Evolutionary conservation across 176 grass and related monocot species (phyloP), one percentile per base, ranked within the genome.

Genomic region (Rhynchospora pubera): DNA sequence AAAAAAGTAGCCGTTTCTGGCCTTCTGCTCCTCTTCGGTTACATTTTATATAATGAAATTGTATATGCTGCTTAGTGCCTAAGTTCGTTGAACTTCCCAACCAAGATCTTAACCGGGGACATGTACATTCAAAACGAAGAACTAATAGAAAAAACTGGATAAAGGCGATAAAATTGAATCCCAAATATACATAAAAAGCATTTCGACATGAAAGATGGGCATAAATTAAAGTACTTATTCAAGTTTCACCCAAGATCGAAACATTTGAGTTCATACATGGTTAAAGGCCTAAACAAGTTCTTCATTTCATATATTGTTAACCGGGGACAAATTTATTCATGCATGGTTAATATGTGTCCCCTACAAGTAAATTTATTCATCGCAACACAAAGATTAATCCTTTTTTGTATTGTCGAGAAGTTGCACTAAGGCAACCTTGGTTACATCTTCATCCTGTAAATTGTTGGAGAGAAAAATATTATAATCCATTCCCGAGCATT

Each of bases 381-480:
- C 21, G 2, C 48, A 1, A 21, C 11, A 12, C 21, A 28, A 26
- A 52, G 43, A 52, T 19, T 75, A 45, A 52, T 75, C 23, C 24
- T 10, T 12, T 66, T 19, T 42, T 43, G 47, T 51, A 52, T 75
- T 75, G 22, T 75, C 47, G 12, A 75, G 47, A 47, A 75, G 71
- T 53, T 51, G 45, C 5, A 12, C 13, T 28, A 75, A 45, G 12
- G 71, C 71, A 46, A 53, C 71, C 22, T 45, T 75, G 47, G 71
- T 76, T 76, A 32, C 23, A 76, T 53, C 72, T 53, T 55, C 72
- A 55, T 30, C 48, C 72, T 76, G 24, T 19, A 14, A 75, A 76
- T 53, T 28, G 13, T 76, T 30, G 6, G 13, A 76, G 22, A 55
- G 48, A 48, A 11, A 11, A 71, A 72, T 48, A 42, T 46, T 70